Evolutionary conservation across 148 eudicot genomes (phyloP).

Genomic region (Hydrangea macrophylla): DNA sequence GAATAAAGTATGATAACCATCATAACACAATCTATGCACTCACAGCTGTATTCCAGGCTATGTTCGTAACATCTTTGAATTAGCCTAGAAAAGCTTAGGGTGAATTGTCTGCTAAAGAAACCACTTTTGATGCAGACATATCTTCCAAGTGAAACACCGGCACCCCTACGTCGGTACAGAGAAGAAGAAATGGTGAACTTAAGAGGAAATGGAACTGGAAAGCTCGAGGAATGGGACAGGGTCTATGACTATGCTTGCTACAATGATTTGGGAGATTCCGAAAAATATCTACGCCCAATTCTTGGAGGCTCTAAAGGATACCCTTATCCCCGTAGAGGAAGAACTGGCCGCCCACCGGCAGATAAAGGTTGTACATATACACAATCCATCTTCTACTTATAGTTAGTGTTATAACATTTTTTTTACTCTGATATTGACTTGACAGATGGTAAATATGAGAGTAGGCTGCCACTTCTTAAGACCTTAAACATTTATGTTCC

Average conservation of each 20-base stretch:
- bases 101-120: neutral
- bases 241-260: constrained; percentile 80
- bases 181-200: constrained; percentile 67
- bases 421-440: neutral
- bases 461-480: constrained; percentile 50
- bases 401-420: neutral
- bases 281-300: constrained; percentile 49
- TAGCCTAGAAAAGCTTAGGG: neutral
- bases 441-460: constrained; percentile 66
- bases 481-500: constrained; percentile 69
- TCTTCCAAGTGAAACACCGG: constrained; percentile 67
- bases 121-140: constrained; percentile 37
- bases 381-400: neutral
- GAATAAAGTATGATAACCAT: neutral
- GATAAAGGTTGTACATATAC: constrained; percentile 41
- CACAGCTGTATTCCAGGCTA: neutral
- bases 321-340: constrained; percentile 86
- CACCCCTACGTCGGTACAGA: constrained; percentile 38
- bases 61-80: neutral
- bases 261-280: constrained; percentile 77
- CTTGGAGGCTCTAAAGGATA: constrained; percentile 69
- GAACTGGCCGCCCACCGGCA: constrained; percentile 61
- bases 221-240: constrained; percentile 85
- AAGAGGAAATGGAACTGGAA: constrained; percentile 66
- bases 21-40: neutral